Evolutionary conservation across 805 yeast species (phyloP).

Genomic region (Pichia scutulata): DNA sequence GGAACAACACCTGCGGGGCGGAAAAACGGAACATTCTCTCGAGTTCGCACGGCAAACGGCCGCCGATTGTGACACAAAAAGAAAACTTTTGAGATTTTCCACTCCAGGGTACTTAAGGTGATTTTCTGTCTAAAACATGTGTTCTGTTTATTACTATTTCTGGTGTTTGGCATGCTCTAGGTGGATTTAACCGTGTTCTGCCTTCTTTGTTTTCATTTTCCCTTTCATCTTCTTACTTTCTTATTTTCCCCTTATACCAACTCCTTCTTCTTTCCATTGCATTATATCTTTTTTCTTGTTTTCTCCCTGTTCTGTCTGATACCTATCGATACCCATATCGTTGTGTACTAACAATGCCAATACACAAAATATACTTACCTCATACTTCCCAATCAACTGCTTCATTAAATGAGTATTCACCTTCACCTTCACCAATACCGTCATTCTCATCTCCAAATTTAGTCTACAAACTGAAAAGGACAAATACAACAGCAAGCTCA

Average conservation of each 20-base stretch:
- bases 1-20: not conserved
- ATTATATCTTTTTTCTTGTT: not conserved
- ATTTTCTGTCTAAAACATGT: not conserved
- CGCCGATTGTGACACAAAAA: not conserved
- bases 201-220: too few relatives aligned
- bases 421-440: too few relatives aligned
- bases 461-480: not conserved
- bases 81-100: not conserved
- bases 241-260: too few relatives aligned
- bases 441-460: not conserved
- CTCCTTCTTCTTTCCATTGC: not conserved
- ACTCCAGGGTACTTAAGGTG: not conserved
- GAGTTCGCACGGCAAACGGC: not conserved
- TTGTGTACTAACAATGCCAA: constrained; percentile 3
- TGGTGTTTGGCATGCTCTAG: not conserved
- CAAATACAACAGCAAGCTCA: not conserved
- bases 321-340: not conserved
- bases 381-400: not conserved
- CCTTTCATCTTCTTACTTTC: too few relatives aligned
- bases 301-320: not conserved
- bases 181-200: not conserved
- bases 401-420: not conserved
- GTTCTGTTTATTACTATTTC: not conserved
- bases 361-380: constrained; percentile 7
- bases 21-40: not conserved